Conservation (phyloP, 208 protist species). For the Novymonas esmeraldas region DNA sequence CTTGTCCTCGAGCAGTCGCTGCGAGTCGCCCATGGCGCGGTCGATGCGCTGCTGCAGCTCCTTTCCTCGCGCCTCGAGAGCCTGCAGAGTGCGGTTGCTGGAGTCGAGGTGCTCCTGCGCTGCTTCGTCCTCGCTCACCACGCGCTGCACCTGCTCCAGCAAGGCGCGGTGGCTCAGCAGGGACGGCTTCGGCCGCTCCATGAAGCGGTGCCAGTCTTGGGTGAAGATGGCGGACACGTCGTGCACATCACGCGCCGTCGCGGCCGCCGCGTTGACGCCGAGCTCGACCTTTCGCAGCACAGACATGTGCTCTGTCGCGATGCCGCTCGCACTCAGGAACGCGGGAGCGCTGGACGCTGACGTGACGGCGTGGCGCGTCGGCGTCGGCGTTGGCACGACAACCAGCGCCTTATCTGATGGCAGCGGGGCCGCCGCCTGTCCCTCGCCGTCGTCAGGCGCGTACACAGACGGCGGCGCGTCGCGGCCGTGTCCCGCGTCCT, state of each 20-base stretch:
- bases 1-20: constrained; percentile 70
- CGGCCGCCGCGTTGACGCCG: constrained; percentile 49
- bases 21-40: constrained; percentile 47
- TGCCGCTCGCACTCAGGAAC: constrained; percentile 34
- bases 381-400: background rate
- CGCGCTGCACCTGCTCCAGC: constrained; percentile 57
- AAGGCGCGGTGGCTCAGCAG: constrained; percentile 63
- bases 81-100: constrained; percentile 56
- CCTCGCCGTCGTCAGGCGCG: constrained; percentile 5
- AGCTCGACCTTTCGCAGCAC: constrained; percentile 69
- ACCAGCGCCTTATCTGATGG: constrained; percentile 9
- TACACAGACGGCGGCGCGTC: constrained; percentile 25
- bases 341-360: constrained; percentile 12
- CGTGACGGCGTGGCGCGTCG: background rate
- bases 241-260: constrained; percentile 48
- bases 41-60: constrained; percentile 78
- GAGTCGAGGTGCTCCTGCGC: constrained; percentile 42
- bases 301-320: constrained; percentile 71
- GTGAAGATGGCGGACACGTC: constrained; percentile 41
- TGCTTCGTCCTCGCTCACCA: constrained; percentile 60
- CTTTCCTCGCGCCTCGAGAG: constrained; percentile 54
- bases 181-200: constrained; percentile 54
- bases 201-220: constrained; percentile 45
- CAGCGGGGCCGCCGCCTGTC: background rate
- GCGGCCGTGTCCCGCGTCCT: background rate